Conservation (phyloP, 257 asterid species). For the Verbascum thapsus region DNA sequence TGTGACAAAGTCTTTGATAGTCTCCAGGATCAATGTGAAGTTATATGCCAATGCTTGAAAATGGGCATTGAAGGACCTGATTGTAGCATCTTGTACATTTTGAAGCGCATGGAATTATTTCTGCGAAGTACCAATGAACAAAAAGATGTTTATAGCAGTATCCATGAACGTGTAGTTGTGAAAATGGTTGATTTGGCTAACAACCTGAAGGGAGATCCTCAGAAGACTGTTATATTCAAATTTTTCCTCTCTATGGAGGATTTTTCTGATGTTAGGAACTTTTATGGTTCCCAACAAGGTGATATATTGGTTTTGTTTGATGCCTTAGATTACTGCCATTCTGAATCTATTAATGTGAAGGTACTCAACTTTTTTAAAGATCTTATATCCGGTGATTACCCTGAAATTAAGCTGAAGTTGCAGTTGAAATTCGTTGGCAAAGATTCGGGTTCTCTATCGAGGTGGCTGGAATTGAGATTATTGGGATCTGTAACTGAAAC, state of each 20-base stretch:
- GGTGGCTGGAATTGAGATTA: slow-evolving; percentile 87
- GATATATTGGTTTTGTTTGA: slow-evolving; percentile 78
- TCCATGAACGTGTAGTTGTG: slow-evolving; percentile 63
- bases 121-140: slow-evolving; percentile 44
- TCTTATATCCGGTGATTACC: slow-evolving; percentile 64
- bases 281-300: slow-evolving; percentile 61
- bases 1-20: slow-evolving; percentile 74
- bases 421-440: slow-evolving; percentile 69
- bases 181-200: slow-evolving; percentile 64
- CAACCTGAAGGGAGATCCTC: slow-evolving; percentile 66
- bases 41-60: slow-evolving; percentile 60
- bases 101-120: slow-evolving; percentile 85
- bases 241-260: slow-evolving; percentile 63
- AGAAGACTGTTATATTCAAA: slow-evolving; percentile 46
- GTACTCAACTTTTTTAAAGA: slow-evolving; percentile 83
- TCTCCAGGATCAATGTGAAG: slow-evolving; percentile 65
- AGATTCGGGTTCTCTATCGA: slow-evolving; percentile 63
- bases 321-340: slow-evolving; percentile 66
- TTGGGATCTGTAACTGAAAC: slow-evolving; percentile 62
- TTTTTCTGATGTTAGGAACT: slow-evolving; percentile 47
- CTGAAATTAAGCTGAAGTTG: slow-evolving; percentile 60
- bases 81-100: slow-evolving; percentile 56
- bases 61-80: slow-evolving; percentile 65
- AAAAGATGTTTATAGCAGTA: slow-evolving; percentile 53
- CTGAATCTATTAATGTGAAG: slow-evolving; percentile 71